A percentile compares a stretch with the other conserved stretches of the same genome.
Conservation (phyloP, 768 basidiomycete species). For the Boletus sp. region DNA sequence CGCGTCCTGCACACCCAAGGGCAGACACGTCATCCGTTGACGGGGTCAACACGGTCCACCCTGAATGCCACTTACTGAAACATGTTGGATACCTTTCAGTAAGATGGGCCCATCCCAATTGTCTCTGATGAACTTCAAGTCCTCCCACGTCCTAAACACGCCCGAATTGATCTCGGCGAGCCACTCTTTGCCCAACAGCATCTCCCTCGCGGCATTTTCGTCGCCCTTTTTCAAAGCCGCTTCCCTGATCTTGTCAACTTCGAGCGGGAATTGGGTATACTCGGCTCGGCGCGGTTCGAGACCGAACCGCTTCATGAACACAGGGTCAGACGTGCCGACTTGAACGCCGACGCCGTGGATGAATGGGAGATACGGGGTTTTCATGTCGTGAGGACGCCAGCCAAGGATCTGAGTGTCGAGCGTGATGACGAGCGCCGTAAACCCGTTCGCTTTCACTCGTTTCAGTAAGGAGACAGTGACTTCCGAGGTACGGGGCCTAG, state of each 20-base stretch:
- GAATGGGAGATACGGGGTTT: constrained; percentile 63
- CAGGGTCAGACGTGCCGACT: constrained; percentile 70
- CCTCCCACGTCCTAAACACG: constrained; percentile 63
- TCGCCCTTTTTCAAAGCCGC: constrained; percentile 46
- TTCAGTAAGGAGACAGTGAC: constrained; percentile 61
- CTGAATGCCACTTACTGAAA: constrained; percentile 42
- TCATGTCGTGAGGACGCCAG: constrained; percentile 75
- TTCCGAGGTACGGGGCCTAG: constrained; percentile 60
- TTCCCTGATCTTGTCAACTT: constrained; percentile 42
- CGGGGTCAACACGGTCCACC: not conserved
- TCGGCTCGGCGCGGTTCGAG: constrained; percentile 40
- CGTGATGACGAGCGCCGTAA: constrained; percentile 71
- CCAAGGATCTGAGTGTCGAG: constrained; percentile 71
- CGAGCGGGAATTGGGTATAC: constrained; percentile 56
- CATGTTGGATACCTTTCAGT: constrained; percentile 73
- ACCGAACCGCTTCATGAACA: constrained; percentile 62
- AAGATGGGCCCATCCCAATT: constrained; percentile 78
- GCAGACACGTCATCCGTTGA: not conserved
- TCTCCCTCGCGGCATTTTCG: constrained; percentile 31
- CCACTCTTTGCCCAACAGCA: constrained; percentile 59
- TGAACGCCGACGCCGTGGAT: constrained; percentile 61
- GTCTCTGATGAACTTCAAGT: constrained; percentile 61
- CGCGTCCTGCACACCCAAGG: constrained; percentile 38
- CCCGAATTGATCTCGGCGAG: constrained; percentile 62
- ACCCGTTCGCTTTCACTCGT: constrained; percentile 65